Evolutionary conservation across 768 basidiomycete genomes (phyloP).

Genomic region (Pisolithus sp.): DNA sequence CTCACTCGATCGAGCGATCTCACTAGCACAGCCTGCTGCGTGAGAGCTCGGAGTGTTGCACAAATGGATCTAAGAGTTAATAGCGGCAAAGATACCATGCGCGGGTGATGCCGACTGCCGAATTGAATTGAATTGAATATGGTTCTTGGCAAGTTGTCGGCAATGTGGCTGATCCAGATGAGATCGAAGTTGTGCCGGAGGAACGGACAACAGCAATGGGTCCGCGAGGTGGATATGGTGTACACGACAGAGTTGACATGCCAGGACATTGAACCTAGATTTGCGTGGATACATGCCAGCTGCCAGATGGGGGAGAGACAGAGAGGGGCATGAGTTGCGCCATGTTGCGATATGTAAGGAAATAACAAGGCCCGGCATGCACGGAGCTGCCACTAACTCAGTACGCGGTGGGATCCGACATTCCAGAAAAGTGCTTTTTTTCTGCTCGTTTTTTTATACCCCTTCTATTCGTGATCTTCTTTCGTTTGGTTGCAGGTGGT

Average conservation of each 20-base stretch:
- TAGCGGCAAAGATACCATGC: neutral
- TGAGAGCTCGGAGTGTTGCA: neutral
- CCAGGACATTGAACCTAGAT: neutral
- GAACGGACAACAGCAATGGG: neutral
- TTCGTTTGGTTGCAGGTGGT: neutral
- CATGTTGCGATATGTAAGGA: constrained; percentile 3
- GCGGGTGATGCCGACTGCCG: neutral
- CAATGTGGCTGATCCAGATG: neutral
- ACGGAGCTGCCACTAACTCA: constrained; percentile 7
- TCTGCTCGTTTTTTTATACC: neutral
- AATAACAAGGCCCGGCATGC: constrained; percentile 10
- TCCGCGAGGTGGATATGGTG: neutral
- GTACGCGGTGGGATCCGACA: constrained; percentile 5
- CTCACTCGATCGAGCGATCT: neutral
- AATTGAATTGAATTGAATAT: neutral
- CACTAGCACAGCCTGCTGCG: neutral
- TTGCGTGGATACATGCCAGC: neutral
- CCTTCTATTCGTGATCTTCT: neutral
- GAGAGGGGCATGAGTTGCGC: neutral
- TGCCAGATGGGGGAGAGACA: neutral
- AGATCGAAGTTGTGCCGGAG: neutral
- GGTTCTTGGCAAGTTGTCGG: neutral
- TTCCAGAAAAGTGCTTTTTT: constrained; percentile 5
- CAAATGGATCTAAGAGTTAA: neutral
- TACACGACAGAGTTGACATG: neutral